These are phyloP conservation scores for Neurospora intermedia DNA, from an alignment of 495 filamentous ascomycete genomes.

Conservation along the genomic window DNA sequence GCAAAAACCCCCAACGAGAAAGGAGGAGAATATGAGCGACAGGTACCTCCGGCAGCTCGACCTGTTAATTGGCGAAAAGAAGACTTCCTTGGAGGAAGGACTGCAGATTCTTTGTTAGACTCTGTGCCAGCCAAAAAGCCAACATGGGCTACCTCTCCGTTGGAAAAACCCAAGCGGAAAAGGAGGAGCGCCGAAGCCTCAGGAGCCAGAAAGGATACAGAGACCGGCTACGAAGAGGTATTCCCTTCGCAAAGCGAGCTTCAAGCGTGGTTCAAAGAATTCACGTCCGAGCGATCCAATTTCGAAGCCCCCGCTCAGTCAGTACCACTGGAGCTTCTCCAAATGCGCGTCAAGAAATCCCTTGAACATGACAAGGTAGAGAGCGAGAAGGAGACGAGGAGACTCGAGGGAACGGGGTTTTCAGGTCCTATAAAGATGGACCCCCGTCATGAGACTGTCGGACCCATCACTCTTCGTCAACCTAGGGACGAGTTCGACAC, in stretches of 20 bases:
- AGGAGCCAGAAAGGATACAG: background rate
- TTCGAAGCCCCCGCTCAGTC: background rate
- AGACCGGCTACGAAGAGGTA: background rate
- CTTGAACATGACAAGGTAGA: background rate
- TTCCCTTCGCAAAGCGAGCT: background rate
- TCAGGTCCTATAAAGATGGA: background rate
- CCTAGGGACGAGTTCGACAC: background rate
- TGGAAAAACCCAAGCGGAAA: background rate
- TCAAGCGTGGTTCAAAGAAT: background rate
- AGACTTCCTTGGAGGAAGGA: background rate
- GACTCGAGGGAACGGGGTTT: background rate
- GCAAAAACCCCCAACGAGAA: background rate
- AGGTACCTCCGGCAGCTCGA: background rate
- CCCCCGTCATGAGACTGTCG: background rate
- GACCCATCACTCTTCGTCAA: background rate
- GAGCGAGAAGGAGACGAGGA: background rate
- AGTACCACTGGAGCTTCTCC: background rate
- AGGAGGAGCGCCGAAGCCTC: background rate
- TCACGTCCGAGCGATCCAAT: background rate
- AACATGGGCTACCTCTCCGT: background rate
- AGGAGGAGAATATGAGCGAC: background rate
- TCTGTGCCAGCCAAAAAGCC: background rate
- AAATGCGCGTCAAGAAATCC: background rate
- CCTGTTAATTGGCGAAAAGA: background rate
- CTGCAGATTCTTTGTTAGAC: background rate